A percentile compares a stretch with the other conserved stretches of the same genome.
These are phyloP conservation scores for Astragalus membranaceus DNA, from an alignment of 306 rosid genomes.

Conservation along the genomic window DNA sequence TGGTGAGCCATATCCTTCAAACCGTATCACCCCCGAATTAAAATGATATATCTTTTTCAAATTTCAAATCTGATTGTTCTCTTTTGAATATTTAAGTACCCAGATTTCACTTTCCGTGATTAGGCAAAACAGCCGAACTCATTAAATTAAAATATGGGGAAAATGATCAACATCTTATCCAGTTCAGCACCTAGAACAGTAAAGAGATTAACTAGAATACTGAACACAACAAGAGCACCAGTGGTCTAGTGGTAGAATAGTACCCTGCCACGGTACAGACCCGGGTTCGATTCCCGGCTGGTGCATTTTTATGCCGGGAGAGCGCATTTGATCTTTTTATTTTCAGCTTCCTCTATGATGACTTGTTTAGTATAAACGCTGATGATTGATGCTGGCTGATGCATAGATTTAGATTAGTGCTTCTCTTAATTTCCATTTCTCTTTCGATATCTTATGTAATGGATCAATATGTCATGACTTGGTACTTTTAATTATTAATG, in stretches of 20 bases:
- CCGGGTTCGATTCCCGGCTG: conserved; percentile 88
- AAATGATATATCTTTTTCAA: not conserved
- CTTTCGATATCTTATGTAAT: not conserved
- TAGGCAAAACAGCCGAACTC: not conserved
- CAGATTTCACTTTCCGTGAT: not conserved
- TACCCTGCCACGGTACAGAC: conserved; percentile 70
- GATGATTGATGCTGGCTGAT: too few relatives aligned
- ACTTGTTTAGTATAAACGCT: too few relatives aligned
- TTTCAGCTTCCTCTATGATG: too few relatives aligned
- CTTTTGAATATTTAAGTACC: not conserved
- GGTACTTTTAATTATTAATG: not conserved
- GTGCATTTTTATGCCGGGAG: conserved; percentile 19
- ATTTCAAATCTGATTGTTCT: not conserved
- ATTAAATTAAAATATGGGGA: not conserved
- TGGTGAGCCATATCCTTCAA: not conserved
- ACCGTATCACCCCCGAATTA: not conserved
- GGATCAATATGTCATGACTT: not conserved
- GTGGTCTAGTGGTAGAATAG: conserved; percentile 99
- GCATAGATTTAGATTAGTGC: not conserved
- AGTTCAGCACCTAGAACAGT: too few relatives aligned
- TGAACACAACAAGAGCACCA: conserved; percentile 37
- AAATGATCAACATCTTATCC: too few relatives aligned
- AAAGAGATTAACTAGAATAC: too few relatives aligned
- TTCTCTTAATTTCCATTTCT: not conserved
- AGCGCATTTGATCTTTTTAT: too few relatives aligned